A percentile compares a stretch with the other conserved stretches of the same genome.
Evolutionary conservation across 2,329 filamentous ascomycete species (phyloP).

Genomic region (Colletotrichum tabaci): DNA sequence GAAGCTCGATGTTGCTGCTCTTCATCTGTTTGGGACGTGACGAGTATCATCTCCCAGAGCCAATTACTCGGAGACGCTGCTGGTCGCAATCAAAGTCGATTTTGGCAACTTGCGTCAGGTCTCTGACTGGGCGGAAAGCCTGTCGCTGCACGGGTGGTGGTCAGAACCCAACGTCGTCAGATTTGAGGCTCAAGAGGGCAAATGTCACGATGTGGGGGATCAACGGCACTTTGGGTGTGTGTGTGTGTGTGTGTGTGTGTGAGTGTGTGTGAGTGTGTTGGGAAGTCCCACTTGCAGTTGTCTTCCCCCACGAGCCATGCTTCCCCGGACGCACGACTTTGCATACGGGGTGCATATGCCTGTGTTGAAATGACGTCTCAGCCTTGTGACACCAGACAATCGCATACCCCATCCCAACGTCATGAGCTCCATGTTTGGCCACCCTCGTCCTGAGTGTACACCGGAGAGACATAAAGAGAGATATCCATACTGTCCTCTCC

Average conservation of each 20-base stretch:
- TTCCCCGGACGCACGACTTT: conserved; percentile 43
- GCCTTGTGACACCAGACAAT: conserved; percentile 46
- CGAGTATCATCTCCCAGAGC: background rate
- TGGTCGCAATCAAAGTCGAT: background rate
- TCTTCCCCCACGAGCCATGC: conserved; percentile 37
- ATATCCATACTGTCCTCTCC: background rate
- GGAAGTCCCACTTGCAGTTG: conserved; percentile 38
- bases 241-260: background rate
- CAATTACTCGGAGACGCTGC: background rate
- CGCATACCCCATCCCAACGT: conserved; percentile 20
- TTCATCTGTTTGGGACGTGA: background rate
- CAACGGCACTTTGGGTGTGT: conserved; percentile 32
- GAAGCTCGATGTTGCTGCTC: too few relatives aligned
- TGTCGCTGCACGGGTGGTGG: background rate
- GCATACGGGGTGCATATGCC: conserved; percentile 43
- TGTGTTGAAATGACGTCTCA: conserved; percentile 46
- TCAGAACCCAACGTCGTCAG: conserved; percentile 12
- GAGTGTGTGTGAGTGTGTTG: conserved; percentile 27
- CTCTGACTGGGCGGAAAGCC: background rate
- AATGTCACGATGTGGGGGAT: conserved; percentile 40
- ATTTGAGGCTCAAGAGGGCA: conserved; percentile 39
- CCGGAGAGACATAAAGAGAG: background rate
- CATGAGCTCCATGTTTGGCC: conserved; percentile 20
- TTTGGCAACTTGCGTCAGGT: too few relatives aligned
- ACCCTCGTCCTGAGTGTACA: conserved; percentile 2